These are phyloP conservation scores for Candida rishiriensis DNA, from an alignment of 805 yeast species.

Conservation along the genomic window DNA sequence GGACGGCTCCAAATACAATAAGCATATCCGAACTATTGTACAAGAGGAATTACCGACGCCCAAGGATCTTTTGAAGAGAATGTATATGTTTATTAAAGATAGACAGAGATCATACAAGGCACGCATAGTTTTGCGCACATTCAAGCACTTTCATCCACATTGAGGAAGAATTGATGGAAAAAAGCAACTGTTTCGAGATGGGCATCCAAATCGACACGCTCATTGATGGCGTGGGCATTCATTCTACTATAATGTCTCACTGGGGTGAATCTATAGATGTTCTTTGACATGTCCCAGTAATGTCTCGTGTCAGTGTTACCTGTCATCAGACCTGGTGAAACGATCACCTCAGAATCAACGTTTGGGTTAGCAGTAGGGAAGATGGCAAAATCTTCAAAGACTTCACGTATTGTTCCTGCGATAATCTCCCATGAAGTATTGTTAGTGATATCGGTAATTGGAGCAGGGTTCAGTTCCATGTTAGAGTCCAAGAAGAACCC, in stretches of 20 bases:
- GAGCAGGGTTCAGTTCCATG: slow-evolving; percentile 42
- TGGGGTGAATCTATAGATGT: slow-evolving; percentile 61
- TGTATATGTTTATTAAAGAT: too few relatives aligned
- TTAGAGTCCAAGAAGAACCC: slow-evolving; percentile 13
- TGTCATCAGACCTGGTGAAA: slow-evolving; percentile 57
- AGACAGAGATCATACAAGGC: too few relatives aligned
- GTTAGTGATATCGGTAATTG: slow-evolving; percentile 29
- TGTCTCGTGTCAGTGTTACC: slow-evolving; percentile 66
- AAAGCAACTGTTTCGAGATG: slow-evolving; percentile 59
- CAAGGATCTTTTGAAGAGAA: too few relatives aligned
- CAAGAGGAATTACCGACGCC: too few relatives aligned
- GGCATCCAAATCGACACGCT: slow-evolving; percentile 47
- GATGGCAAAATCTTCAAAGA: slow-evolving; percentile 39
- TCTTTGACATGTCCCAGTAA: slow-evolving; percentile 58
- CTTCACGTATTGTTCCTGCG: slow-evolving; percentile 41
- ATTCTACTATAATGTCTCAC: slow-evolving; percentile 29
- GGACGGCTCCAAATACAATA: too few relatives aligned
- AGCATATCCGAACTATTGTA: too few relatives aligned
- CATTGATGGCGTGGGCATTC: slow-evolving; percentile 59
- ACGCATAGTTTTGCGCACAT: too few relatives aligned
- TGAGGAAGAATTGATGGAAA: slow-evolving; percentile 29
- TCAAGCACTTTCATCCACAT: too few relatives aligned
- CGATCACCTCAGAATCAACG: slow-evolving; percentile 29
- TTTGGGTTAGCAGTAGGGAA: slow-evolving; percentile 27
- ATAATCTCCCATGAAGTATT: slow-evolving; percentile 42